Percentiles rank a stretch among this genome's conserved stretches.
Evolutionary conservation across 768 basidiomycete species (phyloP).

Genomic region (Lentinula sp.): DNA sequence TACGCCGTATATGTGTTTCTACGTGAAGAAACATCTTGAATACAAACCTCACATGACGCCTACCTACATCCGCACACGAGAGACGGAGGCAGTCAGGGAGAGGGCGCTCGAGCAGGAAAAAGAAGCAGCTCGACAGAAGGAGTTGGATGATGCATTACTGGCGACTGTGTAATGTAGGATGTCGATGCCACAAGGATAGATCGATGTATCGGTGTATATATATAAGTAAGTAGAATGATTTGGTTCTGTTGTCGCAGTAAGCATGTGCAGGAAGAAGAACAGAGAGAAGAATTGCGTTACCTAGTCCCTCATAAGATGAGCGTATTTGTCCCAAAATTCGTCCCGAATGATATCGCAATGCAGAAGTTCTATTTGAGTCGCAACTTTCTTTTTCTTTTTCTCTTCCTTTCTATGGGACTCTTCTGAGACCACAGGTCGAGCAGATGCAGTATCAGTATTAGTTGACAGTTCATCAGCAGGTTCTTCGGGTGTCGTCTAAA

Average conservation of each 20-base stretch:
- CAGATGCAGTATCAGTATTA: not conserved
- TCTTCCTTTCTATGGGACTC: slow-evolving; percentile 11
- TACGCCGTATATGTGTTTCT: slow-evolving; percentile 92
- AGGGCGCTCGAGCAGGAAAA: slow-evolving; percentile 48
- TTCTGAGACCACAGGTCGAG: not conserved
- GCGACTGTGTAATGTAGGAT: slow-evolving; percentile 31
- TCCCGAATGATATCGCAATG: slow-evolving; percentile 85
- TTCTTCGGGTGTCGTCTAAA: not conserved
- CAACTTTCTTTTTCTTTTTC: slow-evolving; percentile 22
- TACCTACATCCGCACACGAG: slow-evolving; percentile 58
- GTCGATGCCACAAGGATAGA: not conserved
- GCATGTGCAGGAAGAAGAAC: not conserved
- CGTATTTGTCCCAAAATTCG: slow-evolving; percentile 68
- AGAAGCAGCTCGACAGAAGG: slow-evolving; percentile 45
- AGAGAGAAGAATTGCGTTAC: not conserved
- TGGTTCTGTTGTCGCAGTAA: not conserved
- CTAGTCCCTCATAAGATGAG: slow-evolving; percentile 41
- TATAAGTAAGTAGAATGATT: not conserved
- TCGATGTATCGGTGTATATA: not conserved
- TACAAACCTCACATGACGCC: slow-evolving; percentile 70
- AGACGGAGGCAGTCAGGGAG: slow-evolving; percentile 60
- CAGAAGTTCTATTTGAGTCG: slow-evolving; percentile 46
- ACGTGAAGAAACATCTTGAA: slow-evolving; percentile 84
- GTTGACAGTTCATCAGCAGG: not conserved
- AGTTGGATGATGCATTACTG: slow-evolving; percentile 62